Evolutionary conservation across 2,329 filamentous ascomycete genomes (phyloP).

Genomic region (Ophiognomonia clavigignenti-juglandacearum): DNA sequence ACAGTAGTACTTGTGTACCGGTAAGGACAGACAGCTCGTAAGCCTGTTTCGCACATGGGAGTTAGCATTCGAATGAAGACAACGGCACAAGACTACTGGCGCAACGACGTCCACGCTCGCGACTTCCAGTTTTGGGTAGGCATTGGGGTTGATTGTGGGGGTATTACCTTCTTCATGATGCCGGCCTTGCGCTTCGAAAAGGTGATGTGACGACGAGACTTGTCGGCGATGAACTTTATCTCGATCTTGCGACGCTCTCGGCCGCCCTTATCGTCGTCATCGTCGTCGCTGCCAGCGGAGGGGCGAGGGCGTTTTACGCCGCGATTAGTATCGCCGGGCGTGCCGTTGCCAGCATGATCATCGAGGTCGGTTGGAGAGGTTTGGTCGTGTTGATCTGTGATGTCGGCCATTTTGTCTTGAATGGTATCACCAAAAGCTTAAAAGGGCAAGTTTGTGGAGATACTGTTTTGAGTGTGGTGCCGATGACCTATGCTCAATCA

Average conservation of each 20-base stretch:
- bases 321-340: conserved; percentile 62
- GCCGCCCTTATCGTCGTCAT: conserved; percentile 95
- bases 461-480: conserved; percentile 62
- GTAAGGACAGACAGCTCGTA: conserved; percentile 97
- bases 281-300: conserved; percentile 83
- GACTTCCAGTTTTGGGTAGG: neutral
- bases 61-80: conserved; percentile 1
- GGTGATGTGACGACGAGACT: conserved; percentile 98
- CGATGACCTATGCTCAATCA: conserved; percentile 64
- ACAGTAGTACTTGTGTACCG: conserved; percentile 91
- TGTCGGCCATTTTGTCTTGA: conserved; percentile 64
- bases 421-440: conserved; percentile 44
- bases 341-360: conserved; percentile 68
- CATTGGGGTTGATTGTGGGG: neutral
- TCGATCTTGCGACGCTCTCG: conserved; percentile 99
- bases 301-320: conserved; percentile 87
- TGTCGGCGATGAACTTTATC: conserved; percentile 99
- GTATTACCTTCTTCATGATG: conserved; percentile 96
- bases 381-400: conserved; percentile 73
- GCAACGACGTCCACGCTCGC: neutral
- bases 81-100: neutral
- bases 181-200: conserved; percentile 99
- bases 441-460: conserved; percentile 56
- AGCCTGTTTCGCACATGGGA: conserved; percentile 46
- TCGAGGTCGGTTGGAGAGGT: conserved; percentile 70